Base-by-base conservation (phyloP, 495 filamentous ascomycete species). In the Aspergillus wentii region DNA sequence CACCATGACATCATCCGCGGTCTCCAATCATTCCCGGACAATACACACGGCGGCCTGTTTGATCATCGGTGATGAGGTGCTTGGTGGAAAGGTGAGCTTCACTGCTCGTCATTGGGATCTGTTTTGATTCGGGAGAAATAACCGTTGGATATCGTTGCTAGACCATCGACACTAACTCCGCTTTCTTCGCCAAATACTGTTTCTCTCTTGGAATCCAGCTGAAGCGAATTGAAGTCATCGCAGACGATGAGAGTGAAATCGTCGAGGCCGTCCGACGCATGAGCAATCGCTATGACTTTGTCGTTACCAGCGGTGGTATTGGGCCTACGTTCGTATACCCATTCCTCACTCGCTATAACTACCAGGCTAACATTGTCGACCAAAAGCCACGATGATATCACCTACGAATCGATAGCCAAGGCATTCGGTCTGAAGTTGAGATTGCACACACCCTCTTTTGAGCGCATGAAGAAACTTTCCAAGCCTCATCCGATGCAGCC, bases 51-150 rank as follows among this genome's bases (percentile, higher is more conserved):
- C 92, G 19, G 92, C 86, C 41, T 95, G 88, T 55, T 66, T 98
- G 31, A 88, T 98, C 46, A 98, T 98, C 48, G 92, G 92, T 15
- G 91, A 98, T 62, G 92, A 98, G 56, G 86, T 98, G 3, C 73
- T 98, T 3, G 88, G 87, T n/a, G 92, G 92, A 44, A 98, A 98
- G 83, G 91, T 86, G 53, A 45, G 30, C 2, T 10, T 8, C 14
- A 37, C 5, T 41, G 17, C 6, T 25, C 33, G 20, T 36, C n/a
- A n/a, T n/a, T n/a, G n/a, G 20, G 15, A 14, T 29, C 19, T 25
- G 16, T 20, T 15, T 33, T 4, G 6, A 5, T 40, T 35, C 21
- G 26, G 17, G 7, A 25, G 22, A 25, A 25, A 6, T 25, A 25
- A 25, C n/a, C n/a, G n/a, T n/a, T n/a, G n/a, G n/a, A n/a, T n/a